Percentiles rank a stretch among this genome's conserved stretches.
phyloP scores from a whole-genome alignment of 345 rosid genomes.

The Lepidium africanum region DNA sequence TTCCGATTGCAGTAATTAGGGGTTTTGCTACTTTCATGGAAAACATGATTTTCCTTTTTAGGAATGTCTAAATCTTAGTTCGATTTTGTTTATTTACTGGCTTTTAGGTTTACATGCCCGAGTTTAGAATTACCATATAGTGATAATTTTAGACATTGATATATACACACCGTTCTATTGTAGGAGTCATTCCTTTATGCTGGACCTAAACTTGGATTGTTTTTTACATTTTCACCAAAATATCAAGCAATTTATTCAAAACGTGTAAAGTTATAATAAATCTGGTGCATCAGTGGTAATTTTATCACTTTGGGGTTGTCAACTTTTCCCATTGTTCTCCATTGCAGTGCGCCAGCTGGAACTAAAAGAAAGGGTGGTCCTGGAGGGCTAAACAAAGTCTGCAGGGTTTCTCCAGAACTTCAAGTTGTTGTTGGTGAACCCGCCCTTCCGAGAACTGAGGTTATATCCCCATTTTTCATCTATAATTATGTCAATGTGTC shows the following conservation, averaged over 20 bases:
- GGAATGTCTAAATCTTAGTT: conserved; percentile 8
- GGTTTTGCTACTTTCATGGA: background rate
- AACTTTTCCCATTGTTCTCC: background rate
- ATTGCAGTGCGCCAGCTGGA: conserved; percentile 60
- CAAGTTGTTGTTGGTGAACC: conserved; percentile 91
- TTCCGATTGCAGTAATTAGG: conserved; percentile 5
- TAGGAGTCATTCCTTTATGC: background rate
- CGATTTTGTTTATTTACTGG: conserved; percentile 11
- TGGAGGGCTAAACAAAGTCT: conserved; percentile 92
- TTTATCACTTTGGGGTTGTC: conserved; percentile 6
- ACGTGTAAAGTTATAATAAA: background rate
- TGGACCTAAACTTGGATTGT: background rate
- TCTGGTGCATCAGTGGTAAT: background rate
- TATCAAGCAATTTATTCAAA: background rate
- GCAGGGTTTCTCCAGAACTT: conserved; percentile 88
- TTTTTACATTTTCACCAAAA: background rate
- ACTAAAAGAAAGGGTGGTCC: conserved; percentile 92
- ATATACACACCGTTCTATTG: background rate
- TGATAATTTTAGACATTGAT: conserved; percentile 1
- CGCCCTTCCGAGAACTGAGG: conserved; percentile 95
- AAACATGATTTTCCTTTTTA: background rate
- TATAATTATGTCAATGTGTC: background rate
- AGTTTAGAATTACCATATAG: background rate
- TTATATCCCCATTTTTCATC: conserved; percentile 3
- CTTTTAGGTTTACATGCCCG: background rate